A percentile compares a stretch with the other conserved stretches of the same genome.
These are phyloP conservation scores for Chromosphaera perkinsii DNA, from an alignment of 208 protist genomes.

Conservation along the genomic window DNA sequence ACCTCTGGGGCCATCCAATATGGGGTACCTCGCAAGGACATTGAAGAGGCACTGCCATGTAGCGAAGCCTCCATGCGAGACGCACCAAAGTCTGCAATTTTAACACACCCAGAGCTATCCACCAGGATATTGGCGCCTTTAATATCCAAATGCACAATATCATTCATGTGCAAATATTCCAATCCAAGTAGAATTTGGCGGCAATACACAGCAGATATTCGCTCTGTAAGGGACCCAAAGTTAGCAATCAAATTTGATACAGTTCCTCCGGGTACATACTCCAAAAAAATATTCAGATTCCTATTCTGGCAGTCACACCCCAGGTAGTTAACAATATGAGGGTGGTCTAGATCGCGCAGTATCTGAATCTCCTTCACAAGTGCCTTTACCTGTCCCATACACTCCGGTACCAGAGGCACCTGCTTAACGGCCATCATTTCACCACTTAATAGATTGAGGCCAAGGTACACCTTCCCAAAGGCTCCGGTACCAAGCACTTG, in stretches of 20 bases:
- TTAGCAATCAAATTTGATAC: conserved; percentile 62
- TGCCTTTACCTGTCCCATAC: background rate
- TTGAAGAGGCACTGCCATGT: background rate
- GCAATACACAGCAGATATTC: too few relatives aligned
- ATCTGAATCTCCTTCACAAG: conserved; percentile 9
- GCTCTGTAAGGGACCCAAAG: background rate
- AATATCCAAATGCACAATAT: conserved; percentile 5
- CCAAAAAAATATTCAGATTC: conserved; percentile 76
- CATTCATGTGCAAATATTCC: background rate
- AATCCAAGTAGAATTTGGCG: too few relatives aligned
- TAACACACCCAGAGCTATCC: background rate
- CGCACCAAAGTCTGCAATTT: conserved; percentile 29
- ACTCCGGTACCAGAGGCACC: background rate
- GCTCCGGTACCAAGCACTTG: too few relatives aligned
- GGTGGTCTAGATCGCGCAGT: conserved; percentile 13
- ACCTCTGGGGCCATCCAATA: conserved; percentile 38
- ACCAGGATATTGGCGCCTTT: conserved; percentile 28
- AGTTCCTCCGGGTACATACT: conserved; percentile 73
- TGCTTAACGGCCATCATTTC: conserved; percentile 4
- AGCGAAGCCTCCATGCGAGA: conserved; percentile 10
- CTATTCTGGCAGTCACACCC: conserved; percentile 57
- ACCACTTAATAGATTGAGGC: conserved; percentile 1
- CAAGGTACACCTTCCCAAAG: conserved; percentile 16
- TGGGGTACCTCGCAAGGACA: conserved; percentile 21
- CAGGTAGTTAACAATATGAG: conserved; percentile 66